Evolutionary conservation across 495 filamentous ascomycete species (phyloP), one percentile per base, ranked within the genome.

Genomic region (Aspergillus egyptiacus): DNA sequence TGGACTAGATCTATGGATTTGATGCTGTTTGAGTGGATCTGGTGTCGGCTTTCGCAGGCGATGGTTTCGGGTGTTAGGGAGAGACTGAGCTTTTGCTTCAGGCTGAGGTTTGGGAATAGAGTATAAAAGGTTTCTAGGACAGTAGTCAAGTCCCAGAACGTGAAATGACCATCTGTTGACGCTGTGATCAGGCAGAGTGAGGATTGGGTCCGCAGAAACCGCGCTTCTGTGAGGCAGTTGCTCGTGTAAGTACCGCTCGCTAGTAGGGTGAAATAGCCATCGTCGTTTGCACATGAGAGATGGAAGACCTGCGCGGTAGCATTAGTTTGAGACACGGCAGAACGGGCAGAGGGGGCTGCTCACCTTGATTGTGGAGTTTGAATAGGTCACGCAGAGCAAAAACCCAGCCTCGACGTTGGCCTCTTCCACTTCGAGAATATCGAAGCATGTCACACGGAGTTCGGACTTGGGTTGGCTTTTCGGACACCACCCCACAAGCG

Each of bases 391-490:
- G 17, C 75, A 77, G 32, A 95, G 64, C 5, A 84, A 48, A 58
- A 73, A 80, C 11, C 50, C 51, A 18, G 59, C 35, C 6, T 56
- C 53, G 40, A 37, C 33, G 7, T 48, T 31, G 31, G 46, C 19
- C 13, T 59, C 51, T 28, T 63, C 51, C 2, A 81, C 65, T 14
- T 75, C 70, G 17, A 71, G 39, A 9, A 81, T 58, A 53, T 82
- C 77, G 52, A 97, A 90, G 49, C 83, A 78, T 36, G 81, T 85
- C 39, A 97, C 82, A 15, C 93, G 77, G 40, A 95, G 66, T 59
- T 96, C 93, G 3, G 77, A 76, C 6, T 78, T 73, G 0, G 73
- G 68, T 2, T 78, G 79, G 10, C 74, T 69, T 17, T 80, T 77
- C 0, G 77, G 76, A 56, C 79, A 83, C 8, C 70, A 64, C 0